phyloP scores from a whole-genome alignment of 441 rosid genomes.

The Hura crepitans region DNA sequence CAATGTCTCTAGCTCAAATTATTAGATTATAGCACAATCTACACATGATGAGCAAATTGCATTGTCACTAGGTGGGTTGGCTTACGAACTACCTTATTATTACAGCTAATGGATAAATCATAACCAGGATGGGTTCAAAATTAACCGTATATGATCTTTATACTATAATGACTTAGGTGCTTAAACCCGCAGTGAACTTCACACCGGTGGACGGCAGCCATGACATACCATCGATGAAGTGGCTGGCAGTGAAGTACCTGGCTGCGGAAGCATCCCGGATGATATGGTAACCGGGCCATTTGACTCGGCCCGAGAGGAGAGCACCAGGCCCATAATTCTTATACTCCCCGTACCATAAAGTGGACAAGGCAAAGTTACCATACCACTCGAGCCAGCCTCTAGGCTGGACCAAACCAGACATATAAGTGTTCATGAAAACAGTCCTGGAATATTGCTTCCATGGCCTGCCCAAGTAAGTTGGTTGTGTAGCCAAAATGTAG shows the following conservation, averaged over 20 bases:
- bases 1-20: not conserved
- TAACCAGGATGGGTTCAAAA: not conserved
- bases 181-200: constrained; percentile 47
- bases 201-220: constrained; percentile 73
- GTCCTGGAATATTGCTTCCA: constrained; percentile 86
- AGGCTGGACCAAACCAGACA: constrained; percentile 50
- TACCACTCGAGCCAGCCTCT: constrained; percentile 93
- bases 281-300: constrained; percentile 76
- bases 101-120: too few species aligned
- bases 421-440: constrained; percentile 55
- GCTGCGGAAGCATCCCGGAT: constrained; percentile 46
- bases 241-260: constrained; percentile 53
- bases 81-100: too few species aligned
- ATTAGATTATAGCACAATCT: not conserved
- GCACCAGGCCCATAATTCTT: constrained; percentile 70
- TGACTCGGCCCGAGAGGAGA: constrained; percentile 58
- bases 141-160: not conserved
- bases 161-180: constrained; percentile 11
- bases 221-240: constrained; percentile 50
- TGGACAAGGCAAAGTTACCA: constrained; percentile 42
- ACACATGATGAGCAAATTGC: not conserved
- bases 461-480: constrained; percentile 79
- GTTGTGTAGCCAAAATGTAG: constrained; percentile 78
- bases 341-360: constrained; percentile 71
- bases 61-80: too few species aligned